These are phyloP conservation scores for Staphylotrichum longicolle DNA, from an alignment of 495 filamentous ascomycete genomes.

Conservation along the genomic window DNA sequence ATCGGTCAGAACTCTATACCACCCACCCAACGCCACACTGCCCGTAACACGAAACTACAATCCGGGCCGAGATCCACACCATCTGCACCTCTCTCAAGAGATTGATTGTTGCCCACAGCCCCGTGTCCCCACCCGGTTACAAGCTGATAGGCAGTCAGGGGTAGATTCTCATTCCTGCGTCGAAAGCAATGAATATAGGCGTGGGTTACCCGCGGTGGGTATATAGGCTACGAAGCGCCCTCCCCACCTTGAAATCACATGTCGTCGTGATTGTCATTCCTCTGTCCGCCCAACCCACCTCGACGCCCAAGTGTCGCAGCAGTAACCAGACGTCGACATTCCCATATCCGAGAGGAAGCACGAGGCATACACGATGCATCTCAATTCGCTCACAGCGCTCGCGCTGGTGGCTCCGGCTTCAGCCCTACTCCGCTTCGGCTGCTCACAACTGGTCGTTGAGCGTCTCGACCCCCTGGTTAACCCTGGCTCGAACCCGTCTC, in stretches of 20 bases:
- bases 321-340: too few relatives aligned
- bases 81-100: not conserved
- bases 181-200: not conserved
- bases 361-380: not conserved
- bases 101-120: not conserved
- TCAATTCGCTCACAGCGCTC: constrained; percentile 6
- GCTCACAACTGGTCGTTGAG: constrained; percentile 8
- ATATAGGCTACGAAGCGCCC: too few relatives aligned
- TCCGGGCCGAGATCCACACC: constrained; percentile 4
- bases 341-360: too few relatives aligned
- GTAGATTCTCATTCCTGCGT: not conserved
- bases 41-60: not conserved
- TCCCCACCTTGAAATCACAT: too few relatives aligned
- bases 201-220: too few relatives aligned
- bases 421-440: constrained; percentile 6
- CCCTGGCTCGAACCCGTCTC: constrained; percentile 6
- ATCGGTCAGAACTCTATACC: not conserved
- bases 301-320: too few relatives aligned
- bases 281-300: too few relatives aligned
- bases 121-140: not conserved
- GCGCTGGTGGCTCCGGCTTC: constrained; percentile 5
- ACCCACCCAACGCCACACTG: not conserved
- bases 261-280: too few relatives aligned
- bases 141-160: not conserved
- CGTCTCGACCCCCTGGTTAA: constrained; percentile 3